A percentile compares a stretch with the other conserved stretches of the same genome.
These are phyloP conservation scores for Diaporthe helianthi DNA, from an alignment of 2,329 filamentous ascomycete species.

Conservation along the genomic window DNA sequence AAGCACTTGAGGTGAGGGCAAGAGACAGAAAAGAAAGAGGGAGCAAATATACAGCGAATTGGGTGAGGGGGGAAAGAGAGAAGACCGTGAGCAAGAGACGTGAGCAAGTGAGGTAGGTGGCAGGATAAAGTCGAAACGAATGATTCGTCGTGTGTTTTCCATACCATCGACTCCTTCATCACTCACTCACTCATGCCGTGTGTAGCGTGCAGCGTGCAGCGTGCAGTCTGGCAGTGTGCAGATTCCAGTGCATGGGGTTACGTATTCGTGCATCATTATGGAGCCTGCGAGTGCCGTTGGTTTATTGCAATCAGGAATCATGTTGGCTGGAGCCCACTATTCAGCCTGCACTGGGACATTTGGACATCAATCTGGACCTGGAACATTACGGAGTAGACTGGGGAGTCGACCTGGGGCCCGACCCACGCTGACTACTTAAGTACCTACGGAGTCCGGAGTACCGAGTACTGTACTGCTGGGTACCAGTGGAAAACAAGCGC, in stretches of 20 bases:
- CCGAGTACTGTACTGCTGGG: neutral
- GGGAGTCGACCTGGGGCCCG: no score
- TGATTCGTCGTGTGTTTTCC: no score
- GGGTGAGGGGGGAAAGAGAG: neutral
- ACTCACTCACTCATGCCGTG: no score
- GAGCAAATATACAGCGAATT: no score
- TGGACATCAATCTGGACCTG: neutral
- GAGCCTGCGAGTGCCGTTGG: slow-evolving; percentile 13
- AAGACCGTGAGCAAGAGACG: neutral
- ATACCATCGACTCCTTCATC: no score
- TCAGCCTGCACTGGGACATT: slow-evolving; percentile 1
- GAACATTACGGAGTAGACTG: no score
- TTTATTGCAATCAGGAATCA: neutral
- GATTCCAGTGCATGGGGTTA: neutral
- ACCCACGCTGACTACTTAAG: neutral
- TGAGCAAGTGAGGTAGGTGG: neutral
- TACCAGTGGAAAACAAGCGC: no score
- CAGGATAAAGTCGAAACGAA: slow-evolving; percentile 20
- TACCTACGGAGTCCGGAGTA: neutral
- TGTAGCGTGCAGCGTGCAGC: neutral
- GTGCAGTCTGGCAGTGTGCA: neutral
- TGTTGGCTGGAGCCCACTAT: slow-evolving; percentile 9
- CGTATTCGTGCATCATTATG: slow-evolving; percentile 22
- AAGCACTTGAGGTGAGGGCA: no score
- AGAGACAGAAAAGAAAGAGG: neutral